A percentile compares a stretch with the other conserved stretches of the same genome.
Evolutionary conservation across 257 asterid genomes (phyloP).

Genomic region (Leptodermis oblonga): DNA sequence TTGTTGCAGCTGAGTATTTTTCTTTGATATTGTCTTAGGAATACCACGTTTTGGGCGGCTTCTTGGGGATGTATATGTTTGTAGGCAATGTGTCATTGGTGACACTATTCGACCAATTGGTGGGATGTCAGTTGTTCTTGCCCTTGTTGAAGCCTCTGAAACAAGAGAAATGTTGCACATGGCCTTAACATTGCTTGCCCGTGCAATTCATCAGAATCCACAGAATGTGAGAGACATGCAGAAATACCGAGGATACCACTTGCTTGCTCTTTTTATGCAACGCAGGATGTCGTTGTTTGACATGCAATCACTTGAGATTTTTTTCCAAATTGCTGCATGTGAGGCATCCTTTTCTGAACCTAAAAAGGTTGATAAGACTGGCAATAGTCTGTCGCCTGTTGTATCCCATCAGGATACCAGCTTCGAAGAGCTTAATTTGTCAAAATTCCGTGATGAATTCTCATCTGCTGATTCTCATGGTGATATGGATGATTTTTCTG

Average conservation of each 20-base stretch:
- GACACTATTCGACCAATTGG: conserved; percentile 92
- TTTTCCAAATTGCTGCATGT: conserved; percentile 98
- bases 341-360: conserved; percentile 99
- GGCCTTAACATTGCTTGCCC: conserved; percentile 82
- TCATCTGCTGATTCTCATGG: conserved; percentile 89
- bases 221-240: conserved; percentile 98
- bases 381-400: conserved; percentile 51
- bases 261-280: conserved; percentile 89
- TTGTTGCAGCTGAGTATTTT: conserved; percentile 9
- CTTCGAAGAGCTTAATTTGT: conserved; percentile 70
- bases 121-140: conserved; percentile 92
- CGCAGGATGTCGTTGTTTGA: conserved; percentile 93
- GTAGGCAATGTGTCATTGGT: conserved; percentile 90
- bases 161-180: conserved; percentile 98
- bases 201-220: conserved; percentile 94
- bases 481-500: conserved; percentile 94
- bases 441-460: conserved; percentile 78
- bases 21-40: conserved; percentile 47
- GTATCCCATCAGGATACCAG: conserved; percentile 45
- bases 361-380: conserved; percentile 41
- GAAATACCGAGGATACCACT: conserved; percentile 87
- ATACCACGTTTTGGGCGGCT: conserved; percentile 99
- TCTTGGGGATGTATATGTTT: conserved; percentile 77
- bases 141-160: conserved; percentile 98
- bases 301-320: conserved; percentile 95